A percentile compares a stretch with the other conserved stretches of the same genome.
Evolutionary conservation across 345 rosid genomes (phyloP).

Genomic region (Brassica juncea): DNA sequence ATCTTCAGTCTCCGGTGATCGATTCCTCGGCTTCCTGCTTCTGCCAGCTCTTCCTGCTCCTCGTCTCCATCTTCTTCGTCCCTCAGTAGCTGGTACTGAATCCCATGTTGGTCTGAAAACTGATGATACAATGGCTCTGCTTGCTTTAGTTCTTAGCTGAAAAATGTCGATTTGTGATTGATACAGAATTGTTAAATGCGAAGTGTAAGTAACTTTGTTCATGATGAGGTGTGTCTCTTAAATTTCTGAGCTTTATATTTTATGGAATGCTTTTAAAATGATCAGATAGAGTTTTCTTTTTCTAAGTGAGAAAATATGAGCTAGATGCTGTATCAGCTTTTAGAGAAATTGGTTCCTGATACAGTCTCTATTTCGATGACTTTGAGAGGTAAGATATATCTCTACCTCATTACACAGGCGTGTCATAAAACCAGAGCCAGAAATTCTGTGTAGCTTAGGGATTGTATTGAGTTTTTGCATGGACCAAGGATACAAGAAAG

Average conservation of each 20-base stretch:
- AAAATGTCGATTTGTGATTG: constrained; percentile 1
- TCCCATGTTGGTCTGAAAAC: neutral
- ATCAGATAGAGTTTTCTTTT: neutral
- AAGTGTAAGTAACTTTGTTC: neutral
- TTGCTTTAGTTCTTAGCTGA: constrained; percentile 2
- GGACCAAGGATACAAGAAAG: neutral
- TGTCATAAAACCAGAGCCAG: neutral
- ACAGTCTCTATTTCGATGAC: constrained; percentile 84
- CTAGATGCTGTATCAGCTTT: constrained; percentile 79
- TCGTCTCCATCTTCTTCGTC: neutral
- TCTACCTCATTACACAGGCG: neutral
- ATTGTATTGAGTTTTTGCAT: neutral
- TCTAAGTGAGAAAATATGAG: constrained; percentile 57
- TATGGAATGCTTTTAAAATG: neutral
- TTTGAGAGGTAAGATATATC: constrained; percentile 58
- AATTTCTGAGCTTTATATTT: neutral
- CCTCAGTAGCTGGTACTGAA: neutral
- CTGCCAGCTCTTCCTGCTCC: neutral
- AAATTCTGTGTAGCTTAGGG: neutral
- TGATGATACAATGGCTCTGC: neutral
- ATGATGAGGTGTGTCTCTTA: neutral
- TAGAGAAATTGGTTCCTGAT: constrained; percentile 92
- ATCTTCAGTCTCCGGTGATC: neutral
- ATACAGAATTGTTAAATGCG: neutral
- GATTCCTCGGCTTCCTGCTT: neutral